phyloP scores from a whole-genome alignment of 805 yeast genomes.

The Hanseniaspora valbyensis region DNA sequence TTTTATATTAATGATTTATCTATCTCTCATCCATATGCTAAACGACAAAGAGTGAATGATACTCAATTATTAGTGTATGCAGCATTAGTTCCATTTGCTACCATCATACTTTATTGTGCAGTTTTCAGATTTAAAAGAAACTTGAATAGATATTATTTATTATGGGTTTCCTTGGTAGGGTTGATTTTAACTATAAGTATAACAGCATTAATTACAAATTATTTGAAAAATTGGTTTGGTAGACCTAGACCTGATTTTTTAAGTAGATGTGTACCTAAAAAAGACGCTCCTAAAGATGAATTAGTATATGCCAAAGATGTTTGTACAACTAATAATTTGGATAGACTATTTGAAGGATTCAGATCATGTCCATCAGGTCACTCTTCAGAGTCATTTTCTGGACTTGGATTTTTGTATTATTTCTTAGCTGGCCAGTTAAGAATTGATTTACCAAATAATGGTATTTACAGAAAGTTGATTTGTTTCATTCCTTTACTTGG shows the following conservation, averaged over 20 bases:
- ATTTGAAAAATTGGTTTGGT: conserved; percentile 74
- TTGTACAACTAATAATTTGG: conserved; percentile 43
- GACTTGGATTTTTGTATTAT: conserved; percentile 49
- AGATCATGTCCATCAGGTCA: conserved; percentile 80
- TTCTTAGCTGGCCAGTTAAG: conserved; percentile 62
- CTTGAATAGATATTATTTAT: conserved; percentile 35
- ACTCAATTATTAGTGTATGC: conserved; percentile 44
- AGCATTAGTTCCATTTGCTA: conserved; percentile 38
- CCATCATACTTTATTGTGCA: conserved; percentile 30
- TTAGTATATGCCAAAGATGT: conserved; percentile 53
- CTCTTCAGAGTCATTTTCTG: conserved; percentile 59
- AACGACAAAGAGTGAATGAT: conserved; percentile 57
- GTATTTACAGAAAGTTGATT: conserved; percentile 53
- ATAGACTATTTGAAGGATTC: conserved; percentile 52
- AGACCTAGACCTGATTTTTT: conserved; percentile 87
- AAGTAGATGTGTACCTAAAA: conserved; percentile 66
- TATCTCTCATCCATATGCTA: conserved; percentile 72
- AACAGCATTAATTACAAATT: conserved; percentile 56
- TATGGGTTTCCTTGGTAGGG: conserved; percentile 59
- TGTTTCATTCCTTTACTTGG: conserved; percentile 48
- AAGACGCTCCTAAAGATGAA: conserved; percentile 44
- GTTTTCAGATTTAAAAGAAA: conserved; percentile 35
- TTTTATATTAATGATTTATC: conserved; percentile 66
- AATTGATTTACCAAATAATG: conserved; percentile 37
- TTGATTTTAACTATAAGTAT: conserved; percentile 47